Evolutionary conservation across 306 rosid genomes (phyloP), one percentile per base, ranked within the genome.

Genomic region (Lotus japonicus): DNA sequence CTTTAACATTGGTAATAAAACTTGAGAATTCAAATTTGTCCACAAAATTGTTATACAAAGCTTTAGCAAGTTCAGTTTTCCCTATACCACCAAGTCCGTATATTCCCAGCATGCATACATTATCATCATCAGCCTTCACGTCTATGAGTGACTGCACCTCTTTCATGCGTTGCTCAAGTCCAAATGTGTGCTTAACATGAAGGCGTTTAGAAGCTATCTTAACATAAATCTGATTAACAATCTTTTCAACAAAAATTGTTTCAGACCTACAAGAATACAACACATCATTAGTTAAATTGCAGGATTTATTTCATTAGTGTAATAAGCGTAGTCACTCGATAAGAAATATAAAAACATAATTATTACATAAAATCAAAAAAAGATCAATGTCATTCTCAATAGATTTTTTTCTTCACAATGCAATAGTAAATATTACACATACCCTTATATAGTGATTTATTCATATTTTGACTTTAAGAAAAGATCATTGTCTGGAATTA

Each of bases 11-110:
- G 5, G 26, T n/a, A 18, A 57, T 19, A 56, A 54, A 74, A 74
- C 73, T 9, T 46, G 79, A 69, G 6, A 56, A 61, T 35, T 35
- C 48, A 41, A 67, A 76, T 39, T 41, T 36, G 17, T 41, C 14
- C 6, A 18, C 68, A 46, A 58, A 58, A 2, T 51, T 21, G 79
- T 66, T 9, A 3, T 49, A 75, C 57, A 67, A 58, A 12, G 63
- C 35, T 57, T 57, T 56, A 19, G 61, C 79, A 45, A 75, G 74
- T 21, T 54, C 72, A 0, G 69, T 75, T 50, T 67, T 75, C 9
- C 13, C 79, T 0, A 56, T 14, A 14, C 73, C 79, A 0, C 73
- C 67, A 14, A 14, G 12, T 65, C 79, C 79, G 0, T 2, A 9
- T 45, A 74, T 57, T 3, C 79, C 73, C 50, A 74, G 52, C 74